These are phyloP conservation scores for Boletus rufocinnamomeus DNA, from an alignment of 768 basidiomycete species.

Conservation along the genomic window DNA sequence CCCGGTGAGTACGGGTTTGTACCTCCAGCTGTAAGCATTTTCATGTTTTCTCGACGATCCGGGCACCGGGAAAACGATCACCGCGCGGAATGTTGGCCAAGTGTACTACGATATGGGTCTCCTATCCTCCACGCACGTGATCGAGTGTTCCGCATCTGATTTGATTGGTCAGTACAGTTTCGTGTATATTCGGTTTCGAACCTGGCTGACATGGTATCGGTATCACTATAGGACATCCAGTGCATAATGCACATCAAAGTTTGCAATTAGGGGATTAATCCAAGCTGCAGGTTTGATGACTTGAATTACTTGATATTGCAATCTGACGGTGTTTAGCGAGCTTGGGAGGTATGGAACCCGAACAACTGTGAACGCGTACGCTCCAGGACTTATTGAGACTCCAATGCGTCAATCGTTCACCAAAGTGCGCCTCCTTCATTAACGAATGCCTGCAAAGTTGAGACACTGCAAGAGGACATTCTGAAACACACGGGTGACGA, in stretches of 20 bases:
- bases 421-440: not conserved
- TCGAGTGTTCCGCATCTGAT: conserved; percentile 71
- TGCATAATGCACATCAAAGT: conserved; percentile 43
- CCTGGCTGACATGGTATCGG: not conserved
- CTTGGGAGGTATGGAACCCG: conserved; percentile 29
- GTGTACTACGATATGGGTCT: conserved; percentile 67
- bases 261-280: conserved; percentile 45
- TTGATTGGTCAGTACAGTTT: conserved; percentile 61
- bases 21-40: too few species aligned
- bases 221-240: conserved; percentile 31
- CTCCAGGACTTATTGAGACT: conserved; percentile 34
- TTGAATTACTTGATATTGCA: not conserved
- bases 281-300: conserved; percentile 31
- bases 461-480: conserved; percentile 13
- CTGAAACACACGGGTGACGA: conserved; percentile 15
- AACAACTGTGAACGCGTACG: conserved; percentile 40
- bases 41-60: not conserved
- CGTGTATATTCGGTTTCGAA: not conserved
- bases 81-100: conserved; percentile 61
- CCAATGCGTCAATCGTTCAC: conserved; percentile 28
- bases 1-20: conserved; percentile 46
- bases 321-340: conserved; percentile 33
- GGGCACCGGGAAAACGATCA: conserved; percentile 69
- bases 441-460: conserved; percentile 15
- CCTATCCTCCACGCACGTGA: conserved; percentile 50